phyloP scores from a whole-genome alignment of 2,329 filamentous ascomycete species.

The Sporothrix sp. region DNA sequence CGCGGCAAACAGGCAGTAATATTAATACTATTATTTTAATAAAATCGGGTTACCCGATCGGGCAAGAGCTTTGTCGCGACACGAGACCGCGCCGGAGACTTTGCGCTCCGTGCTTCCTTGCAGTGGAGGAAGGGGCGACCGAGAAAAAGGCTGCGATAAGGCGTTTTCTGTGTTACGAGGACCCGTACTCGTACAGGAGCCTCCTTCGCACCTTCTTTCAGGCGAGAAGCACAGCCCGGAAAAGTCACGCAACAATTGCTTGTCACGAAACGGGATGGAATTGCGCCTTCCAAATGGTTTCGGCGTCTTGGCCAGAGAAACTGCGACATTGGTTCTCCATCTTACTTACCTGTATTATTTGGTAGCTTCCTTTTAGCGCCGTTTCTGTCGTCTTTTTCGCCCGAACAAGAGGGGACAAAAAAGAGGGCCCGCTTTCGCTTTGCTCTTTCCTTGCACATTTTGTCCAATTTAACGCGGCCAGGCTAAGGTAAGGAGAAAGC shows the following conservation, averaged over 20 bases:
- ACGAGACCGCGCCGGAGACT: no score
- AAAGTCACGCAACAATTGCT: no score
- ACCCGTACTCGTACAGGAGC: no score
- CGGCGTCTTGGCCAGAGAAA: background rate
- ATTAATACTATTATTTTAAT: no score
- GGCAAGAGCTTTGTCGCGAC: no score
- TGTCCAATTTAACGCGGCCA: conserved; percentile 4
- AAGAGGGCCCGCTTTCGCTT: background rate
- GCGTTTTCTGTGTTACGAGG: no score
- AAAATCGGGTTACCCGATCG: no score
- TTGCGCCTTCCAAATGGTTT: background rate
- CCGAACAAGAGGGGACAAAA: background rate
- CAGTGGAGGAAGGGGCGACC: background rate
- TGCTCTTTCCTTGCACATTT: conserved; percentile 7
- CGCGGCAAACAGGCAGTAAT: no score
- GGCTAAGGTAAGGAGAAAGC: conserved; percentile 6
- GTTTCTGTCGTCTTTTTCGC: background rate
- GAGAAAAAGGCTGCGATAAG: conserved; percentile 2
- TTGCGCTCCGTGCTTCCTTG: background rate
- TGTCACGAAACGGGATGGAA: background rate
- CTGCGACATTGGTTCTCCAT: background rate
- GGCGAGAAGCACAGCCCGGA: no score
- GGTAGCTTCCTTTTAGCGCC: conserved; percentile 5
- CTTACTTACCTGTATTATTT: background rate
- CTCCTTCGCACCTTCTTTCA: background rate